phyloP scores from a whole-genome alignment of 2,329 filamentous ascomycete genomes.

The Diaporthe caulivora region DNA sequence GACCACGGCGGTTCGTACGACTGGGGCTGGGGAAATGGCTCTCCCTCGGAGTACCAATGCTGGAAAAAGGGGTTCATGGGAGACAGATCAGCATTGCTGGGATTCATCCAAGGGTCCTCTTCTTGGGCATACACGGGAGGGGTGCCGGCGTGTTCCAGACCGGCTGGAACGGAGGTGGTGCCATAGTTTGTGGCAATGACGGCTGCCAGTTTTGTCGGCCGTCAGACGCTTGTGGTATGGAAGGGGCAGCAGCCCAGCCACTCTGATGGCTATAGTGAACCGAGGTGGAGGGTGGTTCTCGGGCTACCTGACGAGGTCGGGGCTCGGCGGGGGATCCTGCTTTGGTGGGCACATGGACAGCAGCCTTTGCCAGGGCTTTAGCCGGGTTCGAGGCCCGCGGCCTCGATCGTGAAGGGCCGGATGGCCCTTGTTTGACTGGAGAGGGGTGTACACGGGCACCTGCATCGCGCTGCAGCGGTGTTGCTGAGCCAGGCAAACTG shows the following conservation, averaged over 20 bases:
- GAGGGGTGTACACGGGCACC: no score
- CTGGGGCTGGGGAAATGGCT: neutral
- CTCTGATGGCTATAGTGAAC: neutral
- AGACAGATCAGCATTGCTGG: neutral
- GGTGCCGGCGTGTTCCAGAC: neutral
- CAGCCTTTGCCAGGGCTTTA: conserved; percentile 25
- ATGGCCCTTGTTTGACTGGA: neutral
- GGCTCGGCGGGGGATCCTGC: neutral
- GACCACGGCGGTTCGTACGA: neutral
- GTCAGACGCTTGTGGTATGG: neutral
- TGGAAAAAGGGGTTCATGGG: neutral
- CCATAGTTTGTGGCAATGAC: neutral
- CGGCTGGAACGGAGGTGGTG: neutral
- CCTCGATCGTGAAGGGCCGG: neutral
- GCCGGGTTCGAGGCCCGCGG: neutral
- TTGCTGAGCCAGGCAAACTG: neutral
- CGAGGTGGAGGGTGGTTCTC: neutral
- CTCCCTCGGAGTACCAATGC: neutral
- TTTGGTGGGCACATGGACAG: neutral
- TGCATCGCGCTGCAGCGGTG: neutral
- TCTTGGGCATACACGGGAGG: neutral
- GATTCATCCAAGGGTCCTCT: neutral
- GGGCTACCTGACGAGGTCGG: no score
- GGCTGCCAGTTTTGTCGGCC: neutral
- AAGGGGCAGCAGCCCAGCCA: neutral